These are phyloP conservation scores for Carex arenaria DNA, from an alignment of 202 grass and related monocot genomes.

Conservation along the genomic window DNA sequence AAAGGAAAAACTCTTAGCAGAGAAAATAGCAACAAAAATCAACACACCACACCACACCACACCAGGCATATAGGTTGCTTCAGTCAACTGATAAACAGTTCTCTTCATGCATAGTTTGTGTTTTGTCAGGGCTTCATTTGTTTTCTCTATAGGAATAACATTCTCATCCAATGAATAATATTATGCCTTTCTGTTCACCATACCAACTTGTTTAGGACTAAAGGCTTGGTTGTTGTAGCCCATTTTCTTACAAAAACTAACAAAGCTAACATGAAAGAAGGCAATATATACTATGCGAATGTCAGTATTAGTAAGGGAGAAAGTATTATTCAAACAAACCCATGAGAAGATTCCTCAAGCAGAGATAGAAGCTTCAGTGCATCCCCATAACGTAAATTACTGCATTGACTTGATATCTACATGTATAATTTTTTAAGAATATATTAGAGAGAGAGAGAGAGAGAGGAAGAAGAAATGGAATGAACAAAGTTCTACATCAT, in stretches of 20 bases:
- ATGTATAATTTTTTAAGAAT: slow-evolving; percentile 17
- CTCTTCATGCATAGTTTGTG: background rate
- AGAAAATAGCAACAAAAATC: slow-evolving; percentile 6
- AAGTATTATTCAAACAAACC: slow-evolving; percentile 41
- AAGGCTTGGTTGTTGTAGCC: background rate
- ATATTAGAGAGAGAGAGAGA: background rate
- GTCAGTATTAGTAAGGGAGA: background rate
- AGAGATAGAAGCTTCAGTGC: slow-evolving; percentile 63
- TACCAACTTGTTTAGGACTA: background rate
- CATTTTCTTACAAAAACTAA: background rate
- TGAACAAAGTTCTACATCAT: background rate
- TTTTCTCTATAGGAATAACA: background rate
- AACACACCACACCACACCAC: background rate
- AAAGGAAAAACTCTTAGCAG: slow-evolving; percentile 1
- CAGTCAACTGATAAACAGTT: background rate
- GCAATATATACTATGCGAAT: background rate
- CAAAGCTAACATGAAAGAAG: background rate
- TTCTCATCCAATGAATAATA: background rate
- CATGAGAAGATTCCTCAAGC: slow-evolving; percentile 86
- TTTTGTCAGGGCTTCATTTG: background rate
- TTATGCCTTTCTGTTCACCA: background rate
- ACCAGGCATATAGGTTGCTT: background rate
- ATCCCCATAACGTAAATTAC: slow-evolving; percentile 65
- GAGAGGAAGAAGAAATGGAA: background rate
- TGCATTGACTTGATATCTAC: slow-evolving; percentile 69